Base-by-base conservation (phyloP, 169 alveolate genomes). In the Cyclospora cayetanensis region DNA sequence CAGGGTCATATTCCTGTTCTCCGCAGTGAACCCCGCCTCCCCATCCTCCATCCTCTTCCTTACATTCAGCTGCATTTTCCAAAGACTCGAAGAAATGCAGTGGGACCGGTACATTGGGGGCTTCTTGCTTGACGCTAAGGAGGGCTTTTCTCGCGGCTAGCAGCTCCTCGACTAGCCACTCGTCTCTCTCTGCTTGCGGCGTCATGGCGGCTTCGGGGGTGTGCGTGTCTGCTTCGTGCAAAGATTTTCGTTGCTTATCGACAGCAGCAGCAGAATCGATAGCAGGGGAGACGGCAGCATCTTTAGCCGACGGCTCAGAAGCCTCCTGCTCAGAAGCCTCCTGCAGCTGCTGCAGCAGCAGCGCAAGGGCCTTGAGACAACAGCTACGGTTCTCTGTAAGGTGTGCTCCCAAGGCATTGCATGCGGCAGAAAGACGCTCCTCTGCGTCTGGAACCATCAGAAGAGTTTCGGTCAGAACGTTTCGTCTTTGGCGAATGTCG, bases 381-480 rank as follows among this genome's bases (percentile, higher is more conserved):
- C 22, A 7, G 22, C 55, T 15, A 15, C 55, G 7, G 55, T 46
- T 46, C 55, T 46, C 55, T 15, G 55, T 15, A 7, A 46, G 55
- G 22, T 9, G 55, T 15, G 15, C 22, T 15, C 55, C 88, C 50
- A 79, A 31, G 31, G 42, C 88, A 2, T 34, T 60, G 43, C 88
- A 79, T 11, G 88, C 88, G 3, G 43, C 15, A 29, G 43, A n/a
- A 2, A 79, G 88, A 29, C 88, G 41, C 29, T 50, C 41, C 37
- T 79, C 88, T 7, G 88, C 27, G 72, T 79, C 70, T 12, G 88
- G 88, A 2, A 79, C 72, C 88, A 79, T 79, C 29, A 79, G 39
- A n/a, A 43, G 66, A 1, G 88, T 79, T 29, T 79, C 88, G 4
- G 31, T 60, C 22, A 29, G 31, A 46, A 79, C 88, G 37, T 79